Evolutionary conservation across 139 green algal genomes (phyloP).

Genomic region (Spirogloea muscicola): DNA sequence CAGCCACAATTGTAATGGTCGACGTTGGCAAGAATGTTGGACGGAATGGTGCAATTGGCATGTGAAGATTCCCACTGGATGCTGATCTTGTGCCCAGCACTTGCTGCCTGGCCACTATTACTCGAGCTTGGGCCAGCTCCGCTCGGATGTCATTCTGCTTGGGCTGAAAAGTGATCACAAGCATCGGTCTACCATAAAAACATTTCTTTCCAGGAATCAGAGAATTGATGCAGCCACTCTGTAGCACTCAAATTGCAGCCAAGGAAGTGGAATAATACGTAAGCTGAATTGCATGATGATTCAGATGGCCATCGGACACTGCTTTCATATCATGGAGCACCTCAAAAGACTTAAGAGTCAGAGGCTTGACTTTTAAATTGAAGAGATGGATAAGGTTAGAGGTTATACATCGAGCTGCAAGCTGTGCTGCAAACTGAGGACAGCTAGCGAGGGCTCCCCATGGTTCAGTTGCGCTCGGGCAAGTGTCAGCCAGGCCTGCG

Average conservation of each 20-base stretch:
- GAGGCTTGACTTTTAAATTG: background rate
- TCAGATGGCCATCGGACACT: no score
- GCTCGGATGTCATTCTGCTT: background rate
- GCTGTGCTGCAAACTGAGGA: background rate
- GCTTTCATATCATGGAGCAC: no score
- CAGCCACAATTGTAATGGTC: no score
- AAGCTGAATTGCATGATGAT: background rate
- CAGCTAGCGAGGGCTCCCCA: constrained; percentile 14
- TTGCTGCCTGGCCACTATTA: background rate
- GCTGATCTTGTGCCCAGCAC: no score
- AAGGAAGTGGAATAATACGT: background rate
- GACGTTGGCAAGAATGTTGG: no score
- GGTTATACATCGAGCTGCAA: no score
- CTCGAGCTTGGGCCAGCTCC: background rate
- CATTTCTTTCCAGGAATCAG: no score
- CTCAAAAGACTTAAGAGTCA: background rate
- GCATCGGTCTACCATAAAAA: background rate
- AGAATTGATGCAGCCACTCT: background rate
- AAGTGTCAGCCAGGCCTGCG: constrained; percentile 16
- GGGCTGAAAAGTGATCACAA: constrained; percentile 3
- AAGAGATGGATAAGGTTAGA: background rate
- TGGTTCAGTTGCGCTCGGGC: constrained; percentile 21
- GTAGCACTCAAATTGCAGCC: background rate
- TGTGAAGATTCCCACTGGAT: no score
- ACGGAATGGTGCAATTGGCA: no score